Base-by-base conservation (phyloP, 2,329 filamentous ascomycete species). In the Apiospora saccharicola region DNA sequence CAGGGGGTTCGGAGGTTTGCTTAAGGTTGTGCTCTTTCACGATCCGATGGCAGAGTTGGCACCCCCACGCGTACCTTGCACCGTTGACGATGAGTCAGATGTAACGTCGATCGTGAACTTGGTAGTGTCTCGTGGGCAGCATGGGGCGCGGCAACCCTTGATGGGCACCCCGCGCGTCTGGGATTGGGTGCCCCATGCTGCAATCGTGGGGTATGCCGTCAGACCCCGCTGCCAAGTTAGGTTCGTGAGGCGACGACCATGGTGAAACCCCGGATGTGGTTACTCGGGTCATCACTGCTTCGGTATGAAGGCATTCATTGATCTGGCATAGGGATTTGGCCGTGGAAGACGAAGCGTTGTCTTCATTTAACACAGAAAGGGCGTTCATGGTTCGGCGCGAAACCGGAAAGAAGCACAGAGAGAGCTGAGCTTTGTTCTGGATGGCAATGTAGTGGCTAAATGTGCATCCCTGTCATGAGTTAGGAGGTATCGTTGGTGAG, bases 31-130 rank as follows among this genome's bases (percentile, higher is more conserved):
- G 10, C 13, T 14, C 16, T 41, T 34, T 12, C 30, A 64, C 57
- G 57, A 41, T 64, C 4, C n/a, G 16, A 13, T 49, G 46, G 34
- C 37, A 10, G 37, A 7, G 37, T 41, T 34, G 3, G 19, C 7
- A 41, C 34, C 57, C 57, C 57, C 57, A 64, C 57, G 57, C 57
- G 57, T 64, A 41, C 57, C 57, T 64, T 22, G 34, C 57, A n/a
- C 10, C 30, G 1, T 12, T 22, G 19, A 10, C 8, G 57, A 24
- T 41, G 57, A 41, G 57, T 64, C 57, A 41, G 34, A 64, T 64
- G 57, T 13, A 24, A 41, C 57, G 30, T 64, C 34, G 57, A 64
- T 64, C 57, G 34, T 64, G 57, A n/a, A 64, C 34, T 64, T 64
- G 57, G 57, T 30, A 30, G 14, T 37, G 34, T 10, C 57, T 64